Evolutionary conservation across 306 rosid species (phyloP).

Genomic region (Aeschynomene evenia): DNA sequence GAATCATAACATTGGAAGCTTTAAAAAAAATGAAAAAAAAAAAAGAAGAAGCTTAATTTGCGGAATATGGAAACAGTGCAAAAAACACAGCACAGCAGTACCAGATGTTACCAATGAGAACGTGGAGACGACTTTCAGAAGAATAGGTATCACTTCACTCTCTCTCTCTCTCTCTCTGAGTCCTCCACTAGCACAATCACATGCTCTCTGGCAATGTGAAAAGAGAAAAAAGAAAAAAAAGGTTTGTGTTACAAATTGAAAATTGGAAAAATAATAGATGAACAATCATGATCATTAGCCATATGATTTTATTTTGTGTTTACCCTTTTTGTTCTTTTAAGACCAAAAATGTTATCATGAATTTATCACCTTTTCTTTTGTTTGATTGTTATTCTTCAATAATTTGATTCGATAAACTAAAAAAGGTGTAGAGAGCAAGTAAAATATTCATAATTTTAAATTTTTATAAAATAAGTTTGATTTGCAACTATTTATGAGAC

Average conservation of each 20-base stretch:
- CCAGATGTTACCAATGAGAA: slow-evolving; percentile 41
- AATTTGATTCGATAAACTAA: no score
- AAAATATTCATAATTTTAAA: no score
- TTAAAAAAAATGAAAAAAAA: neutral
- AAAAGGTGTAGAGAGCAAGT: no score
- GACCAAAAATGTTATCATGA: neutral
- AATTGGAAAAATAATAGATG: neutral
- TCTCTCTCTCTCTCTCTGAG: neutral
- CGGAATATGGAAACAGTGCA: slow-evolving; percentile 41
- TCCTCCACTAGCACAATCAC: slow-evolving; percentile 9
- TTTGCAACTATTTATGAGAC: no score
- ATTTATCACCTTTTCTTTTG: neutral
- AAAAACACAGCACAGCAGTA: slow-evolving; percentile 22
- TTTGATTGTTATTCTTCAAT: no score
- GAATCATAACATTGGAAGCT: slow-evolving; percentile 23
- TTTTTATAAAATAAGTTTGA: no score
- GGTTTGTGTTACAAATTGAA: neutral
- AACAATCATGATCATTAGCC: neutral
- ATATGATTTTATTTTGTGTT: neutral
- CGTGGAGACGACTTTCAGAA: slow-evolving; percentile 74
- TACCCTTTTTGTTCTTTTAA: neutral
- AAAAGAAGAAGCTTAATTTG: slow-evolving; percentile 7
- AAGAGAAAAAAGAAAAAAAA: no score
- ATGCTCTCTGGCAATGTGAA: neutral
- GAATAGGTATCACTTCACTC: neutral